Percentiles rank a stretch among this genome's conserved stretches.
phyloP scores from a whole-genome alignment of 176 grass and related monocot genomes.

The Zea luxurians region DNA sequence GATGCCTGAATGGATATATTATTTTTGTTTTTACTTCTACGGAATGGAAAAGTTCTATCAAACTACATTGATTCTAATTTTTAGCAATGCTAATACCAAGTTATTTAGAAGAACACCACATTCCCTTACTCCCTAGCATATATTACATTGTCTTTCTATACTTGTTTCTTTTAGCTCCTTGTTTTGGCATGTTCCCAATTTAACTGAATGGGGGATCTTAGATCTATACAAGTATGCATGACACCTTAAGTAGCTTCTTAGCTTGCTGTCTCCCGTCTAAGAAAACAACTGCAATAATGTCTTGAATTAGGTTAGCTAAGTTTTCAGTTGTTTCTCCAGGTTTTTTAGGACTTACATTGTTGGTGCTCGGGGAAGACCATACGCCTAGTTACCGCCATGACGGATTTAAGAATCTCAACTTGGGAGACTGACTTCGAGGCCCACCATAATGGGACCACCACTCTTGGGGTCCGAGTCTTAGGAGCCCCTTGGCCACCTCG shows the following conservation, averaged over 20 bases:
- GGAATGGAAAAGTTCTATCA: background rate
- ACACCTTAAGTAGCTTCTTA: background rate
- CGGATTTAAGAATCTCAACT: too few species aligned
- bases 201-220: background rate
- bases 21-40: background rate
- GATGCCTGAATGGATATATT: background rate
- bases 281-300: background rate
- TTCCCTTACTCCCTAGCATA: background rate
- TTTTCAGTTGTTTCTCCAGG: constrained; percentile 22
- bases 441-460: too few species aligned
- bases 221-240: background rate
- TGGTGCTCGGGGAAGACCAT: too few species aligned
- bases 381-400: too few species aligned
- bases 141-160: background rate
- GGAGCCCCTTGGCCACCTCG: too few species aligned
- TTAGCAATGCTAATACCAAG: background rate
- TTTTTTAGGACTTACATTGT: background rate
- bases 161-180: background rate
- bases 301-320: background rate
- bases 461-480: too few species aligned
- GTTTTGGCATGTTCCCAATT: background rate
- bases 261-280: constrained; percentile 7
- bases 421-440: too few species aligned
- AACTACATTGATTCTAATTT: background rate
- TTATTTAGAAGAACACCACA: background rate